phyloP scores from a whole-genome alignment of 441 rosid species.

The Biscutella laevigata region DNA sequence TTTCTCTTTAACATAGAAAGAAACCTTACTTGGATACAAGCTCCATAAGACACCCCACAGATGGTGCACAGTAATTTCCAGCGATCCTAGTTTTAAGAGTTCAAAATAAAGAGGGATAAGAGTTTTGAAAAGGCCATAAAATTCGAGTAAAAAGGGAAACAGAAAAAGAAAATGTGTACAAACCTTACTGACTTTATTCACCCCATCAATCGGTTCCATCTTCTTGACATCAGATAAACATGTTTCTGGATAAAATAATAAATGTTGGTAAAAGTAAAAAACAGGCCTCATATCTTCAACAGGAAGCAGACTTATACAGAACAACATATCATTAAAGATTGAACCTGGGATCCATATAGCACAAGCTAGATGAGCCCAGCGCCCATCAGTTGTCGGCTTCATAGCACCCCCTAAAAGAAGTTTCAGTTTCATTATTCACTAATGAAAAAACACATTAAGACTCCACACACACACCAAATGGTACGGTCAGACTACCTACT shows the following conservation, averaged over 20 bases:
- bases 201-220: conserved; percentile 99
- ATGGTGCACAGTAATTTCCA: conserved; percentile 96
- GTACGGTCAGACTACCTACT: conserved; percentile 41
- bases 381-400: conserved; percentile 94
- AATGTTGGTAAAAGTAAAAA: conserved; percentile 7
- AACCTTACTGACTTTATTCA: conserved; percentile 79
- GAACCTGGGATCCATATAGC: conserved; percentile 99
- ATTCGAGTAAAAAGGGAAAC: background rate
- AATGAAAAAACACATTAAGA: conserved; percentile 16
- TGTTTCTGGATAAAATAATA: conserved; percentile 58
- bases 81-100: conserved; percentile 61
- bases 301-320: conserved; percentile 6
- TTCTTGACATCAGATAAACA: conserved; percentile 90
- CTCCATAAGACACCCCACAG: conserved; percentile 90
- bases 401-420: conserved; percentile 75
- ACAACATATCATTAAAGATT: conserved; percentile 19
- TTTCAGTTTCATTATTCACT: conserved; percentile 17
- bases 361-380: conserved; percentile 99
- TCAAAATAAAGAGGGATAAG: conserved; percentile 8
- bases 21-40: conserved; percentile 86
- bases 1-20: background rate
- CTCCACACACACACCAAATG: background rate
- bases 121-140: background rate
- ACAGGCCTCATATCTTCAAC: background rate
- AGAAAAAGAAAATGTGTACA: background rate